Evolutionary conservation across 2,329 filamentous ascomycete genomes (phyloP).

Genomic region (Ramularia endophylla): DNA sequence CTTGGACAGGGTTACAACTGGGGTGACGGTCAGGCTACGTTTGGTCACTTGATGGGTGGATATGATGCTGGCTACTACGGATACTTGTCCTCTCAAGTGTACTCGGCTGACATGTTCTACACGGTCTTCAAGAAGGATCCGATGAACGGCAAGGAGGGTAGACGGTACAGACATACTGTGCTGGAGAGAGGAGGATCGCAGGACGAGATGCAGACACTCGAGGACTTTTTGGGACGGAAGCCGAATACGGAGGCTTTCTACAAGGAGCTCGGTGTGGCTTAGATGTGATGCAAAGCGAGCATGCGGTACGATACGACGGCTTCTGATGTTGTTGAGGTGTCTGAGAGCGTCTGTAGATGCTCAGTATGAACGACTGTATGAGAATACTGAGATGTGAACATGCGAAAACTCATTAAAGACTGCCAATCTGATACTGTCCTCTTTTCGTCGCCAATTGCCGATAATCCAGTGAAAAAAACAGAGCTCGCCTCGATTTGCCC

Average conservation of each 20-base stretch:
- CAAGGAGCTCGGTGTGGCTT: conserved; percentile 59
- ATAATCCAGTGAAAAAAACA: too few species aligned
- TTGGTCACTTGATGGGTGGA: conserved; percentile 76
- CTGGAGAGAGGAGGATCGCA: conserved; percentile 70
- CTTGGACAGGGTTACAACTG: conserved; percentile 52
- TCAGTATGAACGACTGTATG: too few species aligned
- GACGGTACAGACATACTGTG: conserved; percentile 71
- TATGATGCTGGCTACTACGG: conserved; percentile 82
- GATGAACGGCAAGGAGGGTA: conserved; percentile 68
- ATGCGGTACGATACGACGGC: too few species aligned
- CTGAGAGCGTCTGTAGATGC: too few species aligned
- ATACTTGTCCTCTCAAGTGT: conserved; percentile 65
- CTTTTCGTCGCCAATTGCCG: too few species aligned
- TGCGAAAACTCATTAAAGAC: too few species aligned
- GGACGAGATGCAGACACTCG: conserved; percentile 74
- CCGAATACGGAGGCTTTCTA: conserved; percentile 77
- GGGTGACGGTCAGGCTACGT: conserved; percentile 73
- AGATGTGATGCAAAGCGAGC: conserved; percentile 2
- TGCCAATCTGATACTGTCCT: too few species aligned
- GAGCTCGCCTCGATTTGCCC: too few species aligned
- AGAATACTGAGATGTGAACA: too few species aligned
- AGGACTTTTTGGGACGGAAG: conserved; percentile 71
- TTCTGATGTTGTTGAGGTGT: too few species aligned
- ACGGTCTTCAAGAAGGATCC: conserved; percentile 70
- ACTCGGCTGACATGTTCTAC: conserved; percentile 82